These are phyloP conservation scores for Echinosophora koreensis DNA, from an alignment of 306 rosid species.

Conservation along the genomic window DNA sequence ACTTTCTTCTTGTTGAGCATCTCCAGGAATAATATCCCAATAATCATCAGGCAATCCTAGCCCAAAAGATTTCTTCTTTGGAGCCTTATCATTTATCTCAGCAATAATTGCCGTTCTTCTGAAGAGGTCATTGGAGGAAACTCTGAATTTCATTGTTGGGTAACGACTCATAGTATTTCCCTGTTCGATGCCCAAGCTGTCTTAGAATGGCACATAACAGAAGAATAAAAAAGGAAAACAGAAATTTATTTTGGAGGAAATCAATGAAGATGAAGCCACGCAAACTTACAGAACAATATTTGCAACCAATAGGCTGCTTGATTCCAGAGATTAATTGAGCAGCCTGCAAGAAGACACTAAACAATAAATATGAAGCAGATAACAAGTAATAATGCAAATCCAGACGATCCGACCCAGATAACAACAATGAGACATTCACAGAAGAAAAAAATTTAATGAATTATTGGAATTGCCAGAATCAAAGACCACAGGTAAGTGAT, in stretches of 20 bases:
- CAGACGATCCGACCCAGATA: slow-evolving; percentile 25
- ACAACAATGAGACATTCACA: slow-evolving; percentile 21
- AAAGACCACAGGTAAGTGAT: slow-evolving; percentile 16
- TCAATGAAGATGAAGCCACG: slow-evolving; percentile 19
- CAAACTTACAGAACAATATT: slow-evolving; percentile 84
- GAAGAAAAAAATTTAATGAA: slow-evolving; percentile 19
- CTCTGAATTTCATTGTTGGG: slow-evolving; percentile 79
- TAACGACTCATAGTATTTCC: slow-evolving; percentile 66
- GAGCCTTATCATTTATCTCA: slow-evolving; percentile 63
- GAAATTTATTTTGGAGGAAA: slow-evolving; percentile 2
- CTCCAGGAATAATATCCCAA: slow-evolving; percentile 85
- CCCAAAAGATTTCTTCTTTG: slow-evolving; percentile 50
- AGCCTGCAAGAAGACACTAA: slow-evolving; percentile 59
- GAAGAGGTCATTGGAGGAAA: slow-evolving; percentile 72
- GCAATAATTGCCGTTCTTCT: slow-evolving; percentile 73
- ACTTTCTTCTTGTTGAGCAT: slow-evolving; percentile 71
- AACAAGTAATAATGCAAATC: slow-evolving; percentile 14
- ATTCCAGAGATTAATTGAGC: slow-evolving; percentile 47
- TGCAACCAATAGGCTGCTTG: slow-evolving; percentile 63
- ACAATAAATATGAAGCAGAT: slow-evolving; percentile 43
- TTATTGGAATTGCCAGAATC: slow-evolving; percentile 7
- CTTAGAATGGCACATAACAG: slow-evolving; percentile 30
- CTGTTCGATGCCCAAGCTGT: slow-evolving; percentile 54
- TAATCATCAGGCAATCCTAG: slow-evolving; percentile 67
- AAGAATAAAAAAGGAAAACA: slow-evolving; percentile 24